These are phyloP conservation scores for Coprinopsis sp. DNA, from an alignment of 768 basidiomycete species.

Conservation along the genomic window DNA sequence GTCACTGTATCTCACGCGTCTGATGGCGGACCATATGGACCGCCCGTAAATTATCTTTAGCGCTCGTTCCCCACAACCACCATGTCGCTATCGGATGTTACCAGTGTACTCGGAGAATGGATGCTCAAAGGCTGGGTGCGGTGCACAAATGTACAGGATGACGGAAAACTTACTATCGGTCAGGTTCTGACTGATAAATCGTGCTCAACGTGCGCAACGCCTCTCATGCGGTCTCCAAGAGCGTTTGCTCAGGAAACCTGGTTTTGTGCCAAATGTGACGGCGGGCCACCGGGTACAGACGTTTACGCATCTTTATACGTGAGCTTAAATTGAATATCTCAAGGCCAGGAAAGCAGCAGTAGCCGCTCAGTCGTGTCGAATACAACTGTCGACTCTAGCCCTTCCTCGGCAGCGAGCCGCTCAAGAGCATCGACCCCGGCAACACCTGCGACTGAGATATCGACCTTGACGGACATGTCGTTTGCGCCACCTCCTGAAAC, in stretches of 20 bases:
- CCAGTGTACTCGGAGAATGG: slow-evolving; percentile 60
- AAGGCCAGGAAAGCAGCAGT: too few relatives aligned
- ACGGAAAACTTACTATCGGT: not conserved
- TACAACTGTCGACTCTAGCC: not conserved
- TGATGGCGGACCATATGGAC: slow-evolving; percentile 1
- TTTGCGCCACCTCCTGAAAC: slow-evolving; percentile 65
- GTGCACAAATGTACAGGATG: not conserved
- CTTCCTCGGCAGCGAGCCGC: not conserved
- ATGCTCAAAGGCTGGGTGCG: slow-evolving; percentile 78
- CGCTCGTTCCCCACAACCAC: slow-evolving; percentile 26
- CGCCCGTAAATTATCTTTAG: not conserved
- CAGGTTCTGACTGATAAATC: slow-evolving; percentile 63
- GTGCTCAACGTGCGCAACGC: slow-evolving; percentile 61
- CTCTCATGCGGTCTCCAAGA: slow-evolving; percentile 68
- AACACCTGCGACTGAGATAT: slow-evolving; percentile 76
- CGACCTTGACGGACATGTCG: slow-evolving; percentile 39
- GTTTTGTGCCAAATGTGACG: slow-evolving; percentile 65
- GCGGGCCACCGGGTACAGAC: slow-evolving; percentile 20
- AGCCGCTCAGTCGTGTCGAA: too few relatives aligned
- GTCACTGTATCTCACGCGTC: slow-evolving; percentile 4
- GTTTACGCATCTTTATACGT: not conserved
- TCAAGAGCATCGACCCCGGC: slow-evolving; percentile 39
- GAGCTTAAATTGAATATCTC: not conserved
- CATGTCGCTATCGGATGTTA: slow-evolving; percentile 51
- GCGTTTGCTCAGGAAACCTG: slow-evolving; percentile 38